A percentile compares a stretch with the other conserved stretches of the same genome.
Conservation (phyloP, 2,329 filamentous ascomycete genomes). For the Boeremia exigua region DNA sequence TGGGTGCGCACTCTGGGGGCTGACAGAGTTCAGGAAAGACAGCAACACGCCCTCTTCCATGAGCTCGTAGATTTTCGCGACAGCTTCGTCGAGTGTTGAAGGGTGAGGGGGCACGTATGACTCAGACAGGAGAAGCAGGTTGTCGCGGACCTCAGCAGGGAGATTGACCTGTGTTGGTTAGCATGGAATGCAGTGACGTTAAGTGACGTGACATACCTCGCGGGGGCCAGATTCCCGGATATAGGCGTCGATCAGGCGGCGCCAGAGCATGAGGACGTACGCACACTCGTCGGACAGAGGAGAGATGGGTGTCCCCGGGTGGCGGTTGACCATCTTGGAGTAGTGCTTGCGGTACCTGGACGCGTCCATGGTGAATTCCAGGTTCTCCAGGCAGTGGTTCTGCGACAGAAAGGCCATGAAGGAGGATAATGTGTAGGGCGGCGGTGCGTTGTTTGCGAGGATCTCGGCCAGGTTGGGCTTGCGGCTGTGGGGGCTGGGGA, state of each 20-base stretch:
- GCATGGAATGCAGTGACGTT: slow-evolving; percentile 4
- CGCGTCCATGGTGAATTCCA: slow-evolving; percentile 96
- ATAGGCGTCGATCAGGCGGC: slow-evolving; percentile 86
- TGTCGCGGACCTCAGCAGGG: slow-evolving; percentile 82
- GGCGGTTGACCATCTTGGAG: slow-evolving; percentile 62
- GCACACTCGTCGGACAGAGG: slow-evolving; percentile 65
- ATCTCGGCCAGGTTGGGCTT: slow-evolving; percentile 85
- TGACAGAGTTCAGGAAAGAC: slow-evolving; percentile 80
- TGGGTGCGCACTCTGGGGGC: slow-evolving; percentile 55
- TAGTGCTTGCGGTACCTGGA: slow-evolving; percentile 79
- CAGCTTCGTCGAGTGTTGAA: slow-evolving; percentile 77
- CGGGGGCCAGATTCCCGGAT: slow-evolving; percentile 59
- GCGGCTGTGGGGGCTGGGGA: slow-evolving; percentile 58
- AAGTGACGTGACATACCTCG: slow-evolving; percentile 32
- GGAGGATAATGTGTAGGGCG: slow-evolving; percentile 87
- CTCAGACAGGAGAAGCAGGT: slow-evolving; percentile 69
- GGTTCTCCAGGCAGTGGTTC: slow-evolving; percentile 94
- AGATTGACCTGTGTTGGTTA: slow-evolving; percentile 66
- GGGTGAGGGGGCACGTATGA: slow-evolving; percentile 72
- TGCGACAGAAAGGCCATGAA: slow-evolving; percentile 98
- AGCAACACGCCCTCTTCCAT: slow-evolving; percentile 98
- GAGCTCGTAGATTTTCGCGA: slow-evolving; percentile 88
- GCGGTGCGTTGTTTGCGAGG: slow-evolving; percentile 80
- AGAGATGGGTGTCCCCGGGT: slow-evolving; percentile 54
- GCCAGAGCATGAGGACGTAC: slow-evolving; percentile 82